These are phyloP conservation scores for Aegilops sharonensis DNA, from an alignment of 176 grass and related monocot genomes.

Conservation along the genomic window DNA sequence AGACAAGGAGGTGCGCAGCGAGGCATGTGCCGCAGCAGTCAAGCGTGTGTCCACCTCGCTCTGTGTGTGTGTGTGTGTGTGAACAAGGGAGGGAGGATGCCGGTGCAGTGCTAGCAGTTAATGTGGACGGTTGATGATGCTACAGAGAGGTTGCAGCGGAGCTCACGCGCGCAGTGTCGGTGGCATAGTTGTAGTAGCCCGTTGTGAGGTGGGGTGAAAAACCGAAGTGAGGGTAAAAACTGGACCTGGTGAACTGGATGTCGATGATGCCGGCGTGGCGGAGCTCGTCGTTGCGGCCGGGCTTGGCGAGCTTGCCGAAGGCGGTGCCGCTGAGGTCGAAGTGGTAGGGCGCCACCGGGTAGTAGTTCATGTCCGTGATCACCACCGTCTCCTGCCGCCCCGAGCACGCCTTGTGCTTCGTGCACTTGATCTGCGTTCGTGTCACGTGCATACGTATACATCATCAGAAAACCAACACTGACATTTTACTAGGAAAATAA, in stretches of 20 bases:
- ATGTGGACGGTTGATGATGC: not conserved
- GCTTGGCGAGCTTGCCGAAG: constrained; percentile 66
- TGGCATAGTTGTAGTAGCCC: no score
- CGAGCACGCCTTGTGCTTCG: constrained; percentile 48
- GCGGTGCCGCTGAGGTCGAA: constrained; percentile 80
- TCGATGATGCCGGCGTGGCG: constrained; percentile 62
- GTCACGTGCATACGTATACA: no score
- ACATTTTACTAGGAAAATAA: no score
- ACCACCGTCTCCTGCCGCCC: constrained; percentile 49
- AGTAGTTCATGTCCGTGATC: constrained; percentile 75
- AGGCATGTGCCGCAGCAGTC: not conserved
- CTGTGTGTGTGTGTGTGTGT: not conserved
- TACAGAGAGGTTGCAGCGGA: no score
- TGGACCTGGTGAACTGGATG: constrained; percentile 50
- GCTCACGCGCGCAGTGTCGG: not conserved
- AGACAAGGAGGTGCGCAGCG: not conserved
- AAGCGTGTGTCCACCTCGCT: not conserved
- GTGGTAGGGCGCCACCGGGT: constrained; percentile 49
- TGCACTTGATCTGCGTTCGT: constrained; percentile 44
- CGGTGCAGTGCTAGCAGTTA: not conserved
- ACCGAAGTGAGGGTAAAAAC: no score
- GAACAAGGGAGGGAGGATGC: not conserved
- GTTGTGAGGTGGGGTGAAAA: no score
- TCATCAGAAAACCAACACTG: not conserved
- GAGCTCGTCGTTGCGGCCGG: constrained; percentile 56